Evolutionary conservation across 192 early-diverging fungal genomes (phyloP).

Genomic region (Linnemannia hyalina): DNA sequence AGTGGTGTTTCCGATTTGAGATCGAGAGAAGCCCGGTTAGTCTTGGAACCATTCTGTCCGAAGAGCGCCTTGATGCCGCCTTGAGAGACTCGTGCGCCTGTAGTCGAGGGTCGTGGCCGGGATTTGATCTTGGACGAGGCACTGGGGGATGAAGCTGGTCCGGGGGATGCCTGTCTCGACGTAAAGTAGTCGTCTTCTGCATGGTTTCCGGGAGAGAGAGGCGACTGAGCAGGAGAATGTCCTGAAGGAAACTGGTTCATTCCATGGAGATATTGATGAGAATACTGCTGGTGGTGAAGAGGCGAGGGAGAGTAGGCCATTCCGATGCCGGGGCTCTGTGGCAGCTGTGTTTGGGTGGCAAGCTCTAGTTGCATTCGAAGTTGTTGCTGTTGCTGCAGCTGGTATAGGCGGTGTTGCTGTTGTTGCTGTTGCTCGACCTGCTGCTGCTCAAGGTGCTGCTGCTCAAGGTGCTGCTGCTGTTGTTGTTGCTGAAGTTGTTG

Average conservation of each 20-base stretch:
- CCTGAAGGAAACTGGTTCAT: slow-evolving; percentile 41
- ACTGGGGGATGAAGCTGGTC: slow-evolving; percentile 44
- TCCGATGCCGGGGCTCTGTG: slow-evolving; percentile 37
- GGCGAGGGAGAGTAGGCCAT: slow-evolving; percentile 12
- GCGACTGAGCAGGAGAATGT: slow-evolving; percentile 45
- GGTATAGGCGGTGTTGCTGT: slow-evolving; percentile 37
- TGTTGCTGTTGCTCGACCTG: slow-evolving; percentile 20
- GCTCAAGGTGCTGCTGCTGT: slow-evolving; percentile 19
- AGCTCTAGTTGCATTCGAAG: slow-evolving; percentile 38
- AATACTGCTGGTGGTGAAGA: slow-evolving; percentile 20
- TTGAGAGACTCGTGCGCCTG: slow-evolving; percentile 35
- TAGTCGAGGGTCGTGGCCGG: slow-evolving; percentile 36
- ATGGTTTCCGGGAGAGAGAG: slow-evolving; percentile 40
- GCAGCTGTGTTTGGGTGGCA: slow-evolving; percentile 41
- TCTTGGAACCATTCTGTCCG: slow-evolving; percentile 29
- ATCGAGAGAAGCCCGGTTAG: slow-evolving; percentile 36
- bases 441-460: slow-evolving; percentile 22
- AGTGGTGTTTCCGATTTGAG: slow-evolving; percentile 28
- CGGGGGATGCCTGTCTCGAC: slow-evolving; percentile 39
- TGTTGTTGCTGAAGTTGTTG: slow-evolving; percentile 5
- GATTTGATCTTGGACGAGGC: slow-evolving; percentile 46
- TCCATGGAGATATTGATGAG: slow-evolving; percentile 29
- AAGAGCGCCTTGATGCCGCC: slow-evolving; percentile 55
- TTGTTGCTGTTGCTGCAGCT: slow-evolving; percentile 38
- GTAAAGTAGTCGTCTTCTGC: slow-evolving; percentile 52